These are phyloP conservation scores for Ceratorhiza oryzae-sativae DNA, from an alignment of 1,284 basidiomycete genomes.

Conservation along the genomic window DNA sequence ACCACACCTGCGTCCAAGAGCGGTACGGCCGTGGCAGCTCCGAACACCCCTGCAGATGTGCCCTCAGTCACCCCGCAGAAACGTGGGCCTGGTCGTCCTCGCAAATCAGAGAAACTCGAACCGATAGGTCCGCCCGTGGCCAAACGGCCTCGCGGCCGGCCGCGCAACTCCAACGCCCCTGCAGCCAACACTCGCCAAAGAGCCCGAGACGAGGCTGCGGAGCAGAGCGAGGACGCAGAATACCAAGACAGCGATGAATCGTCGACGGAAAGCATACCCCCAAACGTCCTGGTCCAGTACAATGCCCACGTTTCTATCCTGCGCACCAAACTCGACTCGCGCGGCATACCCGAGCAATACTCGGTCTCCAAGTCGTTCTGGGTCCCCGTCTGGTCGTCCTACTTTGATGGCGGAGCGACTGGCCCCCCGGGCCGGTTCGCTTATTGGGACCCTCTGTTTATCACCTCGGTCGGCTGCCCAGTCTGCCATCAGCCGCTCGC, in stretches of 20 bases:
- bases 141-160: conserved; percentile 24
- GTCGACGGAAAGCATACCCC: background rate
- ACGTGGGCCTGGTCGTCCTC: conserved; percentile 32
- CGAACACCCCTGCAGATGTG: background rate
- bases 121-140: background rate
- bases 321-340: conserved; percentile 25
- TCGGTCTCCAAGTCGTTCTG: conserved; percentile 36
- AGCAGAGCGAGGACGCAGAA: conserved; percentile 7
- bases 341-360: conserved; percentile 34
- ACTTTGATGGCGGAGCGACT: conserved; percentile 27
- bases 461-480: conserved; percentile 26
- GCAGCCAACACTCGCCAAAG: background rate
- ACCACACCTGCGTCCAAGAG: background rate
- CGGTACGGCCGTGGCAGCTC: background rate
- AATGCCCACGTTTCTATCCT: conserved; percentile 18
- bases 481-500: conserved; percentile 34
- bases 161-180: conserved; percentile 11
- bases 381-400: conserved; percentile 24
- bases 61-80: conserved; percentile 2
- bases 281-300: conserved; percentile 23
- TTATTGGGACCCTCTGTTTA: conserved; percentile 34
- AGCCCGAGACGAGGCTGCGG: background rate
- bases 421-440: conserved; percentile 21
- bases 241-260: conserved; percentile 18
- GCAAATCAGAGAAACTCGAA: conserved; percentile 24